Conservation (phyloP, 23 red algal species). For the Agarophyton chilense region DNA sequence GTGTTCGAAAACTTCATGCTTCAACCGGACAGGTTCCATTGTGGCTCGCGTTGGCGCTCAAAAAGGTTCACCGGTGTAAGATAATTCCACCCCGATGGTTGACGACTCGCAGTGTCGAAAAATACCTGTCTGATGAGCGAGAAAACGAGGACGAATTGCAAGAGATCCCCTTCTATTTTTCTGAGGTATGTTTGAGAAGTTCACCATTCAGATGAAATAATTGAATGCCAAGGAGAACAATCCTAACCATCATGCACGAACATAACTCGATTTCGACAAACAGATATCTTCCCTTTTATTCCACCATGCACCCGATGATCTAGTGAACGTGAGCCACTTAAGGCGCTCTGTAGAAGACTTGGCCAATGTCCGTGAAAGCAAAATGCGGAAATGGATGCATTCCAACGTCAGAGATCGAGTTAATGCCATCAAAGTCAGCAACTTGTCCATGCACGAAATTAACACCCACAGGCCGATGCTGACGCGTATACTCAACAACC, state of each 20-base stretch:
- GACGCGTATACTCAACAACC: constrained; percentile 43
- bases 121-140: constrained; percentile 65
- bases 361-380: constrained; percentile 71
- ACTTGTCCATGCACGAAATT: constrained; percentile 64
- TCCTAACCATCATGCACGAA: not conserved
- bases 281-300: constrained; percentile 80
- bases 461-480: constrained; percentile 54
- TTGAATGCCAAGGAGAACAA: not conserved
- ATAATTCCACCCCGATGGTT: constrained; percentile 85
- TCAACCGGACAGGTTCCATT: constrained; percentile 61
- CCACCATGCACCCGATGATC: constrained; percentile 80
- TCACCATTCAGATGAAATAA: not conserved
- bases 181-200: constrained; percentile 41
- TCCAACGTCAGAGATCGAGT: constrained; percentile 42
- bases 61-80: constrained; percentile 76
- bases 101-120: constrained; percentile 29
- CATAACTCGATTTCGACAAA: not conserved
- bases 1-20: not conserved
- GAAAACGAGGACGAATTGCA: constrained; percentile 73
- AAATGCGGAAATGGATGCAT: constrained; percentile 79
- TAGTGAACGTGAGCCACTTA: constrained; percentile 35
- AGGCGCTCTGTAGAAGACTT: constrained; percentile 69
- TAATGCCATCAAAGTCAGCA: constrained; percentile 71
- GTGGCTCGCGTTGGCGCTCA: constrained; percentile 86
- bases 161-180: constrained; percentile 72